Evolutionary conservation across 2,329 filamentous ascomycete species (phyloP).

Genomic region (Xylariaceae sp.): DNA sequence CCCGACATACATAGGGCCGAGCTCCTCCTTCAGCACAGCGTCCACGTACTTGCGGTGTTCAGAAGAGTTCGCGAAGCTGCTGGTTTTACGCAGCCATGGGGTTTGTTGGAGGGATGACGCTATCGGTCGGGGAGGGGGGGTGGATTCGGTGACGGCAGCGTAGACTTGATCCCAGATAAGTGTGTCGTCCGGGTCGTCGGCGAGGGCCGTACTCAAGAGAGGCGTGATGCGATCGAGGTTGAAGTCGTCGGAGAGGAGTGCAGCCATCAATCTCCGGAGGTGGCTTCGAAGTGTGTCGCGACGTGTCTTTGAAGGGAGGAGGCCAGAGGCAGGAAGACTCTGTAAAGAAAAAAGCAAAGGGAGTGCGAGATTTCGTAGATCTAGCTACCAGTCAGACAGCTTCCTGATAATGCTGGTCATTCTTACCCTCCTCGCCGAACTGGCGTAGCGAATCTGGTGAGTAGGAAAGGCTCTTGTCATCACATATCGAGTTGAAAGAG

Average conservation of each 20-base stretch:
- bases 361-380: no score
- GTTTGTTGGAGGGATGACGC: constrained; percentile 27
- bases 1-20: constrained; percentile 31
- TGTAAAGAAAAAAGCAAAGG: no score
- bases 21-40: constrained; percentile 30
- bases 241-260: constrained; percentile 12
- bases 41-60: constrained; percentile 32
- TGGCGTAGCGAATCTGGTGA: no score
- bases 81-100: constrained; percentile 27
- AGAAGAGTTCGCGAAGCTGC: constrained; percentile 34
- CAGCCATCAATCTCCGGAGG: no score
- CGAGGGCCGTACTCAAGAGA: constrained; percentile 29
- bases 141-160: constrained; percentile 31
- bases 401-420: no score
- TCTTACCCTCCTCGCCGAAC: no score
- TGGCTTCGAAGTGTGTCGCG: no score
- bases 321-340: no score
- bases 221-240: constrained; percentile 27
- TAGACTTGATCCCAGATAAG: constrained; percentile 35
- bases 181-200: constrained; percentile 24
- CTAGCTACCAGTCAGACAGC: no score
- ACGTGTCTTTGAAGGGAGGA: no score
- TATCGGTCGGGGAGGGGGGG: constrained; percentile 25
- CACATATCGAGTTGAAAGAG: no score
- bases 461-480: no score